phyloP scores from a whole-genome alignment of 305 asterid species.

The Fraxinus greggii region DNA sequence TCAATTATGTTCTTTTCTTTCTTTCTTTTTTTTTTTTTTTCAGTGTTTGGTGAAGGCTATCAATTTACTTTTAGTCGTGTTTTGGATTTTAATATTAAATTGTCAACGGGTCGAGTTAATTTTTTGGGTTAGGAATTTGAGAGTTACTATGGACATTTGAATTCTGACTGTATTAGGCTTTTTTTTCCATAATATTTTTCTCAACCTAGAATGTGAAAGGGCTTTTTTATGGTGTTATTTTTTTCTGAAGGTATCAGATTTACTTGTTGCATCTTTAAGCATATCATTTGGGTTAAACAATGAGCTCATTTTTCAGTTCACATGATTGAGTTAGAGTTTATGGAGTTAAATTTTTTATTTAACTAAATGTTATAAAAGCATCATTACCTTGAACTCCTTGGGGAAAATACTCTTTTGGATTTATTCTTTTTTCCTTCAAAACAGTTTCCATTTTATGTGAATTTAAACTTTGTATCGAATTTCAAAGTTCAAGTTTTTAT shows the following conservation, averaged over 20 bases:
- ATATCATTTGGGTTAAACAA: neutral
- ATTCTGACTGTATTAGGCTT: neutral
- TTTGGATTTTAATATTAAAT: neutral
- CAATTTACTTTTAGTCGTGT: neutral
- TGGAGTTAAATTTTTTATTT: neutral
- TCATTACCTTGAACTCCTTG: neutral
- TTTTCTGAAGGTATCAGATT: neutral
- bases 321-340: neutral
- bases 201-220: neutral
- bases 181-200: neutral
- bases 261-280: neutral
- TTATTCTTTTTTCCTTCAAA: neutral
- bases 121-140: neutral
- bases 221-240: neutral
- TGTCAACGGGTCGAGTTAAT: neutral
- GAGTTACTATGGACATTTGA: neutral
- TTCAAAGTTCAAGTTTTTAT: neutral
- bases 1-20: conserved; percentile 3
- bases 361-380: neutral
- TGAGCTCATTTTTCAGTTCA: neutral
- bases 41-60: neutral
- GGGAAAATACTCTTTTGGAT: neutral
- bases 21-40: neutral
- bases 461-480: neutral
- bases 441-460: neutral